A percentile compares a stretch with the other conserved stretches of the same genome.
phyloP scores from a whole-genome alignment of 768 basidiomycete genomes.

The Aureoboletus auriporus region DNA sequence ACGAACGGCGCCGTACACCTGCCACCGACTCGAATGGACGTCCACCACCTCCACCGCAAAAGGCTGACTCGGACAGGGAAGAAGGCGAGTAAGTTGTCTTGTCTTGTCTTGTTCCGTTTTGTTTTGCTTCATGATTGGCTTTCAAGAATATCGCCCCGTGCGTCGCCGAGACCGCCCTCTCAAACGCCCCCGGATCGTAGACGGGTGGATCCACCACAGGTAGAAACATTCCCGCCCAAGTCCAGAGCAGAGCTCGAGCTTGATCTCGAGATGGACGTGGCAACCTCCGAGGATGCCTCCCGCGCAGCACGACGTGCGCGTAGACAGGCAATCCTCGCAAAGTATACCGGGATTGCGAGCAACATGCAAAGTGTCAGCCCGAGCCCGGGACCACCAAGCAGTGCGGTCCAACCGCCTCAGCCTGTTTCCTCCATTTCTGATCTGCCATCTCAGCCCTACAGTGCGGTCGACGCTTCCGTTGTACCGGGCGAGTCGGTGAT shows the following conservation, averaged over 20 bases:
- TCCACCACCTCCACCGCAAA: constrained; percentile 13
- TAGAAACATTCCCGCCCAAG: constrained; percentile 16
- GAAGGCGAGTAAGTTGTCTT: constrained; percentile 85
- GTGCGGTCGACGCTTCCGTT: constrained; percentile 34
- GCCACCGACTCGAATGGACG: constrained; percentile 17
- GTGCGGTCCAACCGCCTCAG: constrained; percentile 72
- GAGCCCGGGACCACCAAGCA: constrained; percentile 62
- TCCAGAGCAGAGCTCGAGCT: constrained; percentile 35
- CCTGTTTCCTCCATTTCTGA: constrained; percentile 58
- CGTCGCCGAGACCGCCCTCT: constrained; percentile 25
- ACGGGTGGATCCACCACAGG: constrained; percentile 11
- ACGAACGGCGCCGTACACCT: constrained; percentile 25
- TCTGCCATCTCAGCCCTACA: constrained; percentile 54
- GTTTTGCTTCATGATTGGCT: constrained; percentile 8
- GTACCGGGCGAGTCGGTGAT: constrained; percentile 8
- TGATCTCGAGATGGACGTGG: constrained; percentile 54
- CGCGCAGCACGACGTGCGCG: constrained; percentile 65
- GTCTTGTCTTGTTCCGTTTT: constrained; percentile 4
- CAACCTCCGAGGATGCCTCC: constrained; percentile 52
- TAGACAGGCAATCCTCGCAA: constrained; percentile 77
- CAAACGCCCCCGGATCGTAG: constrained; percentile 23
- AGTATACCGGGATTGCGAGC: constrained; percentile 54
- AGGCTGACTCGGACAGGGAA: constrained; percentile 62
- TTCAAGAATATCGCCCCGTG: constrained; percentile 62
- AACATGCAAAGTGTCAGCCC: constrained; percentile 43